Evolutionary conservation across 176 grass and related monocot species (phyloP).

Genomic region (Puccinellia tenuiflora): DNA sequence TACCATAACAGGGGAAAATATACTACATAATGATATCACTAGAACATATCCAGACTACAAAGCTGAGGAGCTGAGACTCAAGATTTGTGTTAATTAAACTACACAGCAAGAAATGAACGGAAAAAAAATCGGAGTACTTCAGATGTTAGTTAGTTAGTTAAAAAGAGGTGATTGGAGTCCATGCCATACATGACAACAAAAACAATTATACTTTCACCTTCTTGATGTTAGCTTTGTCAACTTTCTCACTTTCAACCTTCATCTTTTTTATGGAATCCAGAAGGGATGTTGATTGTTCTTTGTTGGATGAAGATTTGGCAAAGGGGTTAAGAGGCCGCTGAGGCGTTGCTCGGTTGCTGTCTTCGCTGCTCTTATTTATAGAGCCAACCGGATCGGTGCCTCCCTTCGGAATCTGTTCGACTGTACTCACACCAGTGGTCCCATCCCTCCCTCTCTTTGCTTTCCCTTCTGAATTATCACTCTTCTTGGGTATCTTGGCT

Average conservation of each 20-base stretch:
- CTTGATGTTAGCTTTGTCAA: constrained; percentile 32
- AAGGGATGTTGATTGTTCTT: constrained; percentile 44
- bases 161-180: neutral
- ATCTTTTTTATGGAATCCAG: constrained; percentile 71
- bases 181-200: neutral
- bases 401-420: constrained; percentile 8
- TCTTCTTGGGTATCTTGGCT: constrained; percentile 24
- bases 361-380: neutral
- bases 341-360: neutral
- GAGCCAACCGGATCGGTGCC: neutral
- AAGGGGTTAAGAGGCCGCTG: constrained; percentile 58
- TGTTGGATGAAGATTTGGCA: constrained; percentile 42
- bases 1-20: neutral
- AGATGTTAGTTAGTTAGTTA: neutral
- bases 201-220: constrained; percentile 26
- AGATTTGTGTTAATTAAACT: neutral
- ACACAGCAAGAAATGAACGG: neutral
- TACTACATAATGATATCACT: neutral
- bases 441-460: constrained; percentile 10
- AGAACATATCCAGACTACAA: neutral
- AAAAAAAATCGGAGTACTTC: neutral
- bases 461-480: constrained; percentile 9
- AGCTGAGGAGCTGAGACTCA: neutral
- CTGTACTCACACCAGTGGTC: neutral
- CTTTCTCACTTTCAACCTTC: constrained; percentile 44